These are phyloP conservation scores for Tetragonia tetragonoides DNA, from an alignment of 148 eudicot genomes.

Conservation along the genomic window DNA sequence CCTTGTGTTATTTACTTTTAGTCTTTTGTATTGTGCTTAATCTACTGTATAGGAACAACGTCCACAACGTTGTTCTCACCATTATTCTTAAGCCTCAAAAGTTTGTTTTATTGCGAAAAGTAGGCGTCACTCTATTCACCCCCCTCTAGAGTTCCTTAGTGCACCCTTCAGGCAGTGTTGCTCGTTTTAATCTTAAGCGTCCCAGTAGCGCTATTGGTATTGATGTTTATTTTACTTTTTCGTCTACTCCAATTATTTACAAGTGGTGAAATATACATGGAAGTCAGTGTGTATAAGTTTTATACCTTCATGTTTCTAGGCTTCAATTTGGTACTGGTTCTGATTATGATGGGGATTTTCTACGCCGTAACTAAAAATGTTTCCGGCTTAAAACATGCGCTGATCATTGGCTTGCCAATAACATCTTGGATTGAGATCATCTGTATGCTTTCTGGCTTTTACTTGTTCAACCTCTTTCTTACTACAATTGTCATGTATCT, in stretches of 20 bases:
- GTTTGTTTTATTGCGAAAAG: too few species aligned
- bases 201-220: neutral
- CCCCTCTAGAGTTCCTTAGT: too few species aligned
- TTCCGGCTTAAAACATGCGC: neutral
- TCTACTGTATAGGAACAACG: too few species aligned
- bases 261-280: neutral
- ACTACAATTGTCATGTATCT: neutral
- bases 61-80: too few species aligned
- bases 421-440: conserved; percentile 14
- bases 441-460: conserved; percentile 10
- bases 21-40: too few species aligned
- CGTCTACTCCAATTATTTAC: conserved; percentile 7
- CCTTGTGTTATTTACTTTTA: too few species aligned
- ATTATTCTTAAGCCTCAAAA: too few species aligned
- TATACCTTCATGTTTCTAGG: neutral
- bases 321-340: neutral
- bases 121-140: too few species aligned
- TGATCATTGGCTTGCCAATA: neutral
- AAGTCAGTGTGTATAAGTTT: neutral
- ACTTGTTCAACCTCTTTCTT: neutral
- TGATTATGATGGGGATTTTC: conserved; percentile 1
- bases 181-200: too few species aligned
- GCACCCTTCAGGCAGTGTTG: too few species aligned
- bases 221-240: neutral
- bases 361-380: conserved; percentile 11